Percentiles rank a stretch among this genome's conserved stretches.
Evolutionary conservation across 108 stramenopile genomes (phyloP).

Genomic region (Cyclostephanos tholiformis): DNA sequence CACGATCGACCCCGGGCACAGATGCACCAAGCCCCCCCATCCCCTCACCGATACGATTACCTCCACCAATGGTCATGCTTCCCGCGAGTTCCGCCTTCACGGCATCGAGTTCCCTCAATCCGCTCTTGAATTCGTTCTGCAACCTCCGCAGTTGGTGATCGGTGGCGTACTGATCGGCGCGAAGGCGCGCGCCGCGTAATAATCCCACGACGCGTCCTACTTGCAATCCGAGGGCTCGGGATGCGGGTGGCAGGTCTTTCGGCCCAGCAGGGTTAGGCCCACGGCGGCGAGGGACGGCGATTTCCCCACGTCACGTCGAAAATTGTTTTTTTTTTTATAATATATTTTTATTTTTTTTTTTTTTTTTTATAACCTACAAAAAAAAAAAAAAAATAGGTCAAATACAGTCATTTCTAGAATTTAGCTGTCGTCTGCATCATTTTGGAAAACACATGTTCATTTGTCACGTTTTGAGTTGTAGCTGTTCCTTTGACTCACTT

Average conservation of each 20-base stretch:
- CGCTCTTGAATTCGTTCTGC: constrained; percentile 81
- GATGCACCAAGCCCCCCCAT: constrained; percentile 56
- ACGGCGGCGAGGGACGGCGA: constrained; percentile 59
- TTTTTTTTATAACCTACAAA: no score
- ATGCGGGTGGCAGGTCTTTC: constrained; percentile 70
- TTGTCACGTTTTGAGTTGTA: no score
- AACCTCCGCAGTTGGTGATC: constrained; percentile 75
- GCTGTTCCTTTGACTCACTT: no score
- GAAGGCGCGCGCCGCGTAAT: constrained; percentile 77
- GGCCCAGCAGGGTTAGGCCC: constrained; percentile 67
- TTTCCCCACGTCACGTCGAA: constrained; percentile 80
- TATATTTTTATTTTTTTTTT: no score
- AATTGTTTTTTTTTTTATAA: no score
- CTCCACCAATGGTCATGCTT: constrained; percentile 40
- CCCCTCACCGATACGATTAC: constrained; percentile 34
- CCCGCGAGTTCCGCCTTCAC: constrained; percentile 85
- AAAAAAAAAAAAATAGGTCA: no score
- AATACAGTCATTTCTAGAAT: no score
- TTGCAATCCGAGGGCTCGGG: constrained; percentile 65
- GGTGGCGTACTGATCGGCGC: constrained; percentile 79
- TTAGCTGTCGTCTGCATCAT: no score
- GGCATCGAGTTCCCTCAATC: constrained; percentile 80
- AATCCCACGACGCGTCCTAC: constrained; percentile 82
- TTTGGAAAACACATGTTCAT: no score
- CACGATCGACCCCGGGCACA: constrained; percentile 58